A percentile compares a stretch with the other conserved stretches of the same genome.
Conservation (phyloP, 163 green algal genomes). For the Trebouxiophyceae sp. region DNA sequence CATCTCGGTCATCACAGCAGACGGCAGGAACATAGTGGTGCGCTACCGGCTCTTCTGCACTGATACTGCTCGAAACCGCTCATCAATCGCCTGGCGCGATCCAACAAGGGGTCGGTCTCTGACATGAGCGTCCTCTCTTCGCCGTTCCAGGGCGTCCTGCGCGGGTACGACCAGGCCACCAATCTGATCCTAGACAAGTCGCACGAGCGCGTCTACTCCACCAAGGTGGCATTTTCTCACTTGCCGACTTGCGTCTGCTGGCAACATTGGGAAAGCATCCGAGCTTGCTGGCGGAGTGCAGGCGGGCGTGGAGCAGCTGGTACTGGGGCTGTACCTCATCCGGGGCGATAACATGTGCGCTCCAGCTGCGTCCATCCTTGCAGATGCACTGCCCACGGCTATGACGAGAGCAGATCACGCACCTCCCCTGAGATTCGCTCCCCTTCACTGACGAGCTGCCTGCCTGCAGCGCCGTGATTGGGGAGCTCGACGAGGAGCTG, state of each 20-base stretch:
- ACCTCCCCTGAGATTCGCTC: too few species aligned
- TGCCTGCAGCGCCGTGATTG: conserved; percentile 79
- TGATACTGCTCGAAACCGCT: too few species aligned
- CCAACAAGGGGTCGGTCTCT: too few species aligned
- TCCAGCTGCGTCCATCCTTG: not conserved
- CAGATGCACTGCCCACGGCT: not conserved
- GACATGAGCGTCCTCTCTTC: not conserved
- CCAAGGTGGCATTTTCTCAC: conserved; percentile 37
- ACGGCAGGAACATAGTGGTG: conserved; percentile 78
- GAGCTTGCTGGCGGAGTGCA: conserved; percentile 19
- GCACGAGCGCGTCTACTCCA: conserved; percentile 86
- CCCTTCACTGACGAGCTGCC: not conserved
- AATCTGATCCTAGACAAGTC: conserved; percentile 92
- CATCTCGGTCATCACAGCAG: conserved; percentile 79
- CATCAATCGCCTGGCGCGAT: too few species aligned
- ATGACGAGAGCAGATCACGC: too few species aligned
- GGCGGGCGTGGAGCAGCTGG: conserved; percentile 74
- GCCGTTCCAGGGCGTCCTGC: conserved; percentile 61
- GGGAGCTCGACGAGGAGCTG: conserved; percentile 86
- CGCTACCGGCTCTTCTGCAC: too few species aligned
- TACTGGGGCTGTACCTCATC: conserved; percentile 79
- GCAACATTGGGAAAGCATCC: not conserved
- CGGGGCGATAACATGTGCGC: conserved; percentile 92
- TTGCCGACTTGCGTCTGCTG: not conserved
- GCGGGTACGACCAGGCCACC: conserved; percentile 87